A percentile compares a stretch with the other conserved stretches of the same genome.
phyloP scores from a whole-genome alignment of 495 filamentous ascomycete genomes.

The Penicillium paradoxum region DNA sequence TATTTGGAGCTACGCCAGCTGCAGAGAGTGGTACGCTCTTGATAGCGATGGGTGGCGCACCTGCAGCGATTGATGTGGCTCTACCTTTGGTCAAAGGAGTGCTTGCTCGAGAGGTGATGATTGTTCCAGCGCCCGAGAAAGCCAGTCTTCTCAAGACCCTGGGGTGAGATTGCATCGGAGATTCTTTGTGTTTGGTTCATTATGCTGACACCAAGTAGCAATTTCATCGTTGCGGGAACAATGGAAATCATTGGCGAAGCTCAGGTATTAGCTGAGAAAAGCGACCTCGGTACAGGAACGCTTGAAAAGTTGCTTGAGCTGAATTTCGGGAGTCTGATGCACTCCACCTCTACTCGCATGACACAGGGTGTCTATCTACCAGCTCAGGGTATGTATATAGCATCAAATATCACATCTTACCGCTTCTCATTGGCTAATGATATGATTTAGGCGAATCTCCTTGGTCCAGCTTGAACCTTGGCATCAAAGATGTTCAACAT shows the following conservation, averaged over 20 bases:
- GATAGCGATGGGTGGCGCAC: constrained; percentile 4
- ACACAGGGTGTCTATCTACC: constrained; percentile 10
- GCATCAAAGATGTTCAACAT: constrained; percentile 12
- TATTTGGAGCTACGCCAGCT: constrained; percentile 9
- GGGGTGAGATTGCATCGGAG: not conserved
- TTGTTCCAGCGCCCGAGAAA: constrained; percentile 8
- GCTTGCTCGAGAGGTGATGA: constrained; percentile 10
- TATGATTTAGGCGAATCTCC: constrained; percentile 2
- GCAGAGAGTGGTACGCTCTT: constrained; percentile 5
- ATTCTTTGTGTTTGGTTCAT: not conserved
- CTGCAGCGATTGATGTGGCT: not conserved
- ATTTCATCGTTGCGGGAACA: constrained; percentile 11
- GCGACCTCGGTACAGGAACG: constrained; percentile 1
- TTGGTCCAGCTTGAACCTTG: constrained; percentile 10
- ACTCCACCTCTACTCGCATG: constrained; percentile 7
- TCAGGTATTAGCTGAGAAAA: constrained; percentile 14
- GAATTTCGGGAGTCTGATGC: constrained; percentile 6
- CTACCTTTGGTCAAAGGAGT: constrained; percentile 4
- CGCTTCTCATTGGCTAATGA: not conserved
- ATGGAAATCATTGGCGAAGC: constrained; percentile 15
- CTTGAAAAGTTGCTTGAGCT: constrained; percentile 10
- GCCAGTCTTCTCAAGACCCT: constrained; percentile 11
- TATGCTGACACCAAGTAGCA: not conserved
- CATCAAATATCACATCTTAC: not conserved
- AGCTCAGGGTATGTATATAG: constrained; percentile 1